Evolutionary conservation across 2,329 filamentous ascomycete genomes (phyloP).

Genomic region (Pezicula neosporulosa): DNA sequence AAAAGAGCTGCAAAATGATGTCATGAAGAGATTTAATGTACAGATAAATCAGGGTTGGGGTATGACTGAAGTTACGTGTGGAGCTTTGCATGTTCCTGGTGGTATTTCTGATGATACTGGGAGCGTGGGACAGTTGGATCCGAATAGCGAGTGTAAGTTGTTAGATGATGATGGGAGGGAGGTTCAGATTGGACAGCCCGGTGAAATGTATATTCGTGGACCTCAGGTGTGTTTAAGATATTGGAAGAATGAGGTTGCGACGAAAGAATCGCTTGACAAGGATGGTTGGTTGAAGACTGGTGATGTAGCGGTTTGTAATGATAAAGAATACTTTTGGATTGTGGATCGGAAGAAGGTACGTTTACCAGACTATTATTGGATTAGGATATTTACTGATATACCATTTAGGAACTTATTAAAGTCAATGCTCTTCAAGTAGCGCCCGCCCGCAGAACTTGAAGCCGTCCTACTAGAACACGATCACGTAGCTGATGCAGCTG

Average conservation of each 20-base stretch:
- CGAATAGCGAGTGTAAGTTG: constrained; percentile 51
- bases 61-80: constrained; percentile 53
- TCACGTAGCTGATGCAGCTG: constrained; percentile 51
- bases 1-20: constrained; percentile 39
- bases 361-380: not conserved
- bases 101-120: constrained; percentile 37
- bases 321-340: constrained; percentile 45
- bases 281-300: constrained; percentile 59
- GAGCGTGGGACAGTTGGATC: constrained; percentile 48
- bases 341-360: constrained; percentile 50
- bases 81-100: constrained; percentile 38
- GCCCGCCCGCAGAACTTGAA: constrained; percentile 56
- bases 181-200: constrained; percentile 41
- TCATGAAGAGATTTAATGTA: constrained; percentile 38
- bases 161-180: constrained; percentile 50
- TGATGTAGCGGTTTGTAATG: constrained; percentile 48
- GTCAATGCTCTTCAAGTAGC: constrained; percentile 58
- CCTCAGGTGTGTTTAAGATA: constrained; percentile 58
- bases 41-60: constrained; percentile 53
- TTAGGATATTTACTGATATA: not conserved
- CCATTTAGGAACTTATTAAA: constrained; percentile 51
- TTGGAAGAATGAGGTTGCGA: constrained; percentile 53
- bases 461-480: constrained; percentile 47
- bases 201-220: constrained; percentile 50
- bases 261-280: constrained; percentile 42